Base-by-base conservation (phyloP, 2,329 filamentous ascomycete species). In the Fusarium concolor region DNA sequence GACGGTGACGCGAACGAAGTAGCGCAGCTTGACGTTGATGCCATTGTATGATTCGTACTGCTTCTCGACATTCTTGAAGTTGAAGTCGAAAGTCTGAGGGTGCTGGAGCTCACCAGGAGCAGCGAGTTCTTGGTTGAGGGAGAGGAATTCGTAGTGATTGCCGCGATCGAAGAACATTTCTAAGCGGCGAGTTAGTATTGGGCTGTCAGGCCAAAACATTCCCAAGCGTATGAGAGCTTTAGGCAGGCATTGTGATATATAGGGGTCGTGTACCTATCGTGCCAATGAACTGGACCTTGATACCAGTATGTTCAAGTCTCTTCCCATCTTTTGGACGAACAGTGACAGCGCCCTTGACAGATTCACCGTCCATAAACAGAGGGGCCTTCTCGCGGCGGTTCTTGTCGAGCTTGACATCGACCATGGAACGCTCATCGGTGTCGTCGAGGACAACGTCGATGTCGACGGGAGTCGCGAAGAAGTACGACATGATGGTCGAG, bases 91-190 rank as follows among this genome's bases (percentile, higher is more conserved):
- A 47, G 94, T 97, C 83, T 99, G 96, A 42, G 96, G 96, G 82
- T 99, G 96, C 79, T 98, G 96, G 59, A 99, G 91, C 84, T 99
- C 96, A 79, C 96, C 96, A 3, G 96, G 96, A 18, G 96, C 94
- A 18, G 96, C 96, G 39, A 99, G 90, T 82, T 99, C 96, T 81
- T 98, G 96, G 74, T 96, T 95, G 28, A 98, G 89, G 35, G 94
- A 97, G 62, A 99, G 91, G 82, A 99, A 99, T 82, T 99, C 96
- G 85, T 99, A 97, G 84, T 98, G 96, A 80, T 97, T 99, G 75
- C 95, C 95, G 77, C 96, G 93, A 80, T 99, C 96, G 81, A 97
- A 99, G 87, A 98, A 99, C 96, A 99, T 99, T 80, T 99, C 96
- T 97, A 56, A 42, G 42, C 54, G 28, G 55, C 18, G n/a, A 42